phyloP scores from a whole-genome alignment of 2,329 filamentous ascomycete genomes.

The Xylaria sp. region DNA sequence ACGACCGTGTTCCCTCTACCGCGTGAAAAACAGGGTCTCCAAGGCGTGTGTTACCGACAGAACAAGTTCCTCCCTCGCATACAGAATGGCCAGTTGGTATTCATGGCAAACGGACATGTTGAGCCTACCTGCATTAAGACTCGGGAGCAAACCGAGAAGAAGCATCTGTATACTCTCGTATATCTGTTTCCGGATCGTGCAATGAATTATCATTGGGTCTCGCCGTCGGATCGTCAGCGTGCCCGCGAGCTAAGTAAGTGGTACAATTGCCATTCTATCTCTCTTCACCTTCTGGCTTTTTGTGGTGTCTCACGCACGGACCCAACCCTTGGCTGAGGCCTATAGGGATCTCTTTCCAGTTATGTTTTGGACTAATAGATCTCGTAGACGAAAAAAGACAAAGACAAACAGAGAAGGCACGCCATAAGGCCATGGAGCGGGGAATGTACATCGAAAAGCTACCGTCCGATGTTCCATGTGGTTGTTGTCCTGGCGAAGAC shows the following conservation, averaged over 20 bases:
- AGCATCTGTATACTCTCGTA: conserved; percentile 44
- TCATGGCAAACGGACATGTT: conserved; percentile 45
- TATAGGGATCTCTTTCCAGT: background rate
- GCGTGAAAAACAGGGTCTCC: conserved; percentile 44
- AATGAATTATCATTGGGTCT: conserved; percentile 58
- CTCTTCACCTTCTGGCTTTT: background rate
- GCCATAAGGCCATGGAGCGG: conserved; percentile 32
- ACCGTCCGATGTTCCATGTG: conserved; percentile 36
- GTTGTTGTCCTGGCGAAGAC: conserved; percentile 44
- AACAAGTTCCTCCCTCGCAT: conserved; percentile 44
- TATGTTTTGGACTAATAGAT: conserved; percentile 8
- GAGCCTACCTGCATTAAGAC: conserved; percentile 35
- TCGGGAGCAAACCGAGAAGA: conserved; percentile 44
- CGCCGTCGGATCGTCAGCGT: conserved; percentile 51
- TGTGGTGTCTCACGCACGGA: background rate
- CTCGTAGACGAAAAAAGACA: conserved; percentile 37
- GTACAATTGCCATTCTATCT: conserved; percentile 39
- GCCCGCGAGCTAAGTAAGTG: conserved; percentile 56
- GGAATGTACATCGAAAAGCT: conserved; percentile 41
- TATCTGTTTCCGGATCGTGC: conserved; percentile 60
- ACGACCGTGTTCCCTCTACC: conserved; percentile 12
- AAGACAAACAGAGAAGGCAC: conserved; percentile 34
- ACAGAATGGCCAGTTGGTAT: conserved; percentile 35
- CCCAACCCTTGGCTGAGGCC: background rate
- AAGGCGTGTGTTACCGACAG: conserved; percentile 47